phyloP scores from a whole-genome alignment of 768 basidiomycete species.

The Asterophora parasitica region DNA sequence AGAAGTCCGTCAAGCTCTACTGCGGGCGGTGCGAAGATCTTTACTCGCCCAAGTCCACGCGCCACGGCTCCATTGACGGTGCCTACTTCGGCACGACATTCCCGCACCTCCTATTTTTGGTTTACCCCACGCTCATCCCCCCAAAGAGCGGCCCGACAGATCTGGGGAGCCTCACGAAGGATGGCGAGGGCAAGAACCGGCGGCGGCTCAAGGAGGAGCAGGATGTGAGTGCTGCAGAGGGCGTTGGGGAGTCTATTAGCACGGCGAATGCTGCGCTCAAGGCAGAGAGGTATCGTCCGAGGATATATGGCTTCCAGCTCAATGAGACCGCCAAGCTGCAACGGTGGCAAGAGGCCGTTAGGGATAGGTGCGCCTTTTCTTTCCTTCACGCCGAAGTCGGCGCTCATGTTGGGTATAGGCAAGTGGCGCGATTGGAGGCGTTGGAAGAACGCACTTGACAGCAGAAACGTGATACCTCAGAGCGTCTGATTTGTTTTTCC shows the following conservation, averaged over 20 bases:
- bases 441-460: not conserved
- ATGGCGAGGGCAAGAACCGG: constrained; percentile 30
- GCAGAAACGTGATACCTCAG: too few relatives aligned
- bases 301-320: constrained; percentile 96
- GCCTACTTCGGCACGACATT: constrained; percentile 99
- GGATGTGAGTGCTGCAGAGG: constrained; percentile 51
- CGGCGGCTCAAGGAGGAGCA: constrained; percentile 44
- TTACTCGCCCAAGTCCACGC: constrained; percentile 94
- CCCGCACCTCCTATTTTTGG: constrained; percentile 94
- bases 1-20: constrained; percentile 98
- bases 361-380: constrained; percentile 64
- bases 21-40: constrained; percentile 98
- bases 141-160: constrained; percentile 58
- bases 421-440: constrained; percentile 1
- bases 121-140: constrained; percentile 91
- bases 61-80: constrained; percentile 96
- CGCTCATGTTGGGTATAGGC: not conserved
- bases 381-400: not conserved
- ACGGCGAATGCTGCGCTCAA: constrained; percentile 83
- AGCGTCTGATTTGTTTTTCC: too few relatives aligned
- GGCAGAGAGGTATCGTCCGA: constrained; percentile 87
- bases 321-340: constrained; percentile 91
- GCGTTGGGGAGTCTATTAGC: constrained; percentile 62
- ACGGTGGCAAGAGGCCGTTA: constrained; percentile 91
- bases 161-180: constrained; percentile 22